Percentiles rank a stretch among this genome's conserved stretches.
Conservation (phyloP, 1,284 basidiomycete species). For the Ceratobasidium theobromae region DNA sequence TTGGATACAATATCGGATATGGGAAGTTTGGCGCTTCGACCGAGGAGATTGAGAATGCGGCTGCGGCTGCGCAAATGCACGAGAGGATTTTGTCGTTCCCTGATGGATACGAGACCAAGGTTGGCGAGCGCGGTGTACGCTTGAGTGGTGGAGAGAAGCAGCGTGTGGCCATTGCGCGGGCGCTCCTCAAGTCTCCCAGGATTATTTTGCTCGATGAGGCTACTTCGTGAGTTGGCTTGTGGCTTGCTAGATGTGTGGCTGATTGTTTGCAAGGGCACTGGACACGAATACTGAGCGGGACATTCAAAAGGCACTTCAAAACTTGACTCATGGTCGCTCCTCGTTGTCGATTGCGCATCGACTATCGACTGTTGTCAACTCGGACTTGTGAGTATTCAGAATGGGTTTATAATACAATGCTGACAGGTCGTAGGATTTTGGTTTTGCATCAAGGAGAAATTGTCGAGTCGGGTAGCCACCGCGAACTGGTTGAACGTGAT, state of each 20-base stretch:
- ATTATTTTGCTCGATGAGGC: constrained; percentile 83
- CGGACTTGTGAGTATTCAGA: constrained; percentile 58
- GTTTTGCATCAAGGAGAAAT: constrained; percentile 82
- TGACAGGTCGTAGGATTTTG: constrained; percentile 58
- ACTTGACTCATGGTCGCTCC: constrained; percentile 65
- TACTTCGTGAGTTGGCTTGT: constrained; percentile 45
- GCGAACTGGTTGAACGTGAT: constrained; percentile 65
- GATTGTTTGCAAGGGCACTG: constrained; percentile 55
- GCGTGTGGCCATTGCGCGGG: constrained; percentile 82
- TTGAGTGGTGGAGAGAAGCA: constrained; percentile 83
- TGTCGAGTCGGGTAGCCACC: constrained; percentile 73
- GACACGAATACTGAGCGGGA: constrained; percentile 83
- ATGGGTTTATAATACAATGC: constrained; percentile 34
- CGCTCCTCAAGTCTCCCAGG: constrained; percentile 77
- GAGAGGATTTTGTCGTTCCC: constrained; percentile 77
- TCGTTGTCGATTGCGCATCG: constrained; percentile 82
- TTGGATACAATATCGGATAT: constrained; percentile 75
- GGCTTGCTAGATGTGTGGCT: background rate
- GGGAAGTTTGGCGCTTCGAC: constrained; percentile 66
- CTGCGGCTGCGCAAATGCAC: constrained; percentile 78
- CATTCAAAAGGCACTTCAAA: constrained; percentile 79
- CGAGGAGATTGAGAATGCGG: constrained; percentile 72
- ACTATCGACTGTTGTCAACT: constrained; percentile 74
- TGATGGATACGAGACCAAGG: constrained; percentile 72
- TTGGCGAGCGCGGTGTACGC: constrained; percentile 80